Evolutionary conservation across 352 stramenopile species (phyloP), one percentile per base, ranked within the genome.

Genomic region (Elongisporangium undulatum): DNA sequence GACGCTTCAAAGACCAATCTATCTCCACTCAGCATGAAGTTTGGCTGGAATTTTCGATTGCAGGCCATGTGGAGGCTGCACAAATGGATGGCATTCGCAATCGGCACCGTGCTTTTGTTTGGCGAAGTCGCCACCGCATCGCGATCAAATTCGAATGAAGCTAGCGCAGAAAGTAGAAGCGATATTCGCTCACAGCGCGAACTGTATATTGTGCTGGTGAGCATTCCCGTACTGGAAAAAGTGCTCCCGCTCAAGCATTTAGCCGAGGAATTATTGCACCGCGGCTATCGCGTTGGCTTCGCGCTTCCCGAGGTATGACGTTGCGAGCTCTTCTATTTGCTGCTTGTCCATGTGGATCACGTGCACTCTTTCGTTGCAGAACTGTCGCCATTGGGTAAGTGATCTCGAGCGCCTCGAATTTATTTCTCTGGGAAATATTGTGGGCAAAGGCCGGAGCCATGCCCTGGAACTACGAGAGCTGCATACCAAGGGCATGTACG

Each of bases 201-300:
- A n/a, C 66, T 84, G 56, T 94, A 95, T 71, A 66, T 95, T 34
- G 84, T 92, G 50, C 69, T 95, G 19, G 84, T 94, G 59, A 91
- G 82, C 66, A 86, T 95, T 52, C 86, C 86, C n/a, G 77, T 91
- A 53, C 62, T 92, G 52, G 82, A 95, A 59, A 88, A 87, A 59
- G 81, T 94, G 59, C 71, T 92, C 55, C 86, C 86, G 52, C 77
- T 95, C 55, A 90, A 90, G 58, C 78, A 89, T 58, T 58, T 95
- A 39, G 84, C 83, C 10, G 77, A 90, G 54, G 77, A 90, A 38
- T 61, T 95, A 51, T 66, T 94, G 20, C 68, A 79, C 34, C 82
- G 84, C 38, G 86, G 86, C 22, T 86, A 87, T 49, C 84, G 80
- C 51, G 82, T 95, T 29, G 82, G 83, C 29, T 90, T 94, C 60